A percentile compares a stretch with the other conserved stretches of the same genome.
phyloP scores from a whole-genome alignment of 371 early-diverging fungal genomes.

The Cokeromyces recurvatus region DNA sequence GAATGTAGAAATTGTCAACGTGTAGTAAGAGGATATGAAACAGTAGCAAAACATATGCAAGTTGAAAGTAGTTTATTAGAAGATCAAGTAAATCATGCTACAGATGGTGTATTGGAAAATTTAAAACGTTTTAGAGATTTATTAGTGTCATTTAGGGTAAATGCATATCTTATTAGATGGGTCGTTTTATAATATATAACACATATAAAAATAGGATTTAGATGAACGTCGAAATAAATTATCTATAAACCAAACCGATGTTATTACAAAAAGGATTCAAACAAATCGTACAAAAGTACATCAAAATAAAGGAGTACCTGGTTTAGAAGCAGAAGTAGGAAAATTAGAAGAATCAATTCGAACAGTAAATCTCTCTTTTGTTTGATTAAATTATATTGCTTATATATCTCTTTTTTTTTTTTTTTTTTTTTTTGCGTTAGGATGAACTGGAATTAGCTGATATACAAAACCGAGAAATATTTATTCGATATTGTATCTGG shows the following conservation, averaged over 20 bases:
- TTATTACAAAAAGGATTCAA: constrained; percentile 27
- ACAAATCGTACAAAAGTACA: constrained; percentile 33
- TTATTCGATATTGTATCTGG: constrained; percentile 40
- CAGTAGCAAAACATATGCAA: constrained; percentile 58
- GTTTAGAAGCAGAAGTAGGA: constrained; percentile 39
- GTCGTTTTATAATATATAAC: no score
- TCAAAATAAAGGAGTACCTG: constrained; percentile 42
- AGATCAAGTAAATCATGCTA: constrained; percentile 42
- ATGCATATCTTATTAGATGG: no score
- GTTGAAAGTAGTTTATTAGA: constrained; percentile 48
- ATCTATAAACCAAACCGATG: constrained; percentile 34
- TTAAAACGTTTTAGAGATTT: constrained; percentile 69
- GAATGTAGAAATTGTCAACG: constrained; percentile 59
- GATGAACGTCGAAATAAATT: constrained; percentile 27
- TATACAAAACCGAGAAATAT: constrained; percentile 29
- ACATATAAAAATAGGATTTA: constrained; percentile 20
- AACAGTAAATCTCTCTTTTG: constrained; percentile 19
- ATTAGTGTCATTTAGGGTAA: constrained; percentile 58
- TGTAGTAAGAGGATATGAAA: constrained; percentile 54
- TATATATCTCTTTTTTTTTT: constrained; percentile 43
- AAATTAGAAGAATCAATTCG: constrained; percentile 31
- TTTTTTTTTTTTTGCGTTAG: no score
- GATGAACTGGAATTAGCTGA: constrained; percentile 89
- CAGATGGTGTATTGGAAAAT: constrained; percentile 59
- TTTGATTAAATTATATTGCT: no score